These are phyloP conservation scores for Elasticomyces elasticus DNA, from an alignment of 495 filamentous ascomycete species.

Conservation along the genomic window DNA sequence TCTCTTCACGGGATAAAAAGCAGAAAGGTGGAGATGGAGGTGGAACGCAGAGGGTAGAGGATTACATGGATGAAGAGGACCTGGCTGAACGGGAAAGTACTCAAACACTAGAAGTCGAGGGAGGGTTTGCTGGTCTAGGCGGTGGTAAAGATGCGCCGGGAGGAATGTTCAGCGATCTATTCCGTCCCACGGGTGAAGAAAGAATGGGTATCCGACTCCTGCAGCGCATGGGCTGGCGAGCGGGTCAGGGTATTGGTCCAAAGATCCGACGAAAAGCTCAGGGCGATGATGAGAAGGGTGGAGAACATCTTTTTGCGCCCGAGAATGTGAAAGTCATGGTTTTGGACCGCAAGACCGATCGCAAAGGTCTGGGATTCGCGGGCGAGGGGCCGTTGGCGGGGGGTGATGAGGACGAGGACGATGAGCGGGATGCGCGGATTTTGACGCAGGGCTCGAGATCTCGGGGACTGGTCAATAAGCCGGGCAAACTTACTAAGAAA, in stretches of 20 bases:
- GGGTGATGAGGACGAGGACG: conserved; percentile 10
- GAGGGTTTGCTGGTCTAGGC: conserved; percentile 68
- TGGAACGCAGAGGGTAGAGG: conserved; percentile 56
- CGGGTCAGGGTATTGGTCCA: conserved; percentile 85
- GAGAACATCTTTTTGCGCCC: conserved; percentile 73
- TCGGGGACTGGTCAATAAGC: conserved; percentile 11
- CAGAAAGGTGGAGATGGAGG: conserved; percentile 52
- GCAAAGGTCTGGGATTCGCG: conserved; percentile 71
- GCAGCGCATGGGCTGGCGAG: conserved; percentile 92
- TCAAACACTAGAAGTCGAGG: conserved; percentile 56
- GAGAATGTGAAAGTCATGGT: conserved; percentile 68
- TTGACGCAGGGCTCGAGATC: no score
- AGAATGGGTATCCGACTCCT: conserved; percentile 84
- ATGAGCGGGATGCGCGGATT: conserved; percentile 16
- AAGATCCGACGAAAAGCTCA: conserved; percentile 70
- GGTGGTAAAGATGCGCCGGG: conserved; percentile 46
- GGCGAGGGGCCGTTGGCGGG: conserved; percentile 41
- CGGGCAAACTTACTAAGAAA: conserved; percentile 31
- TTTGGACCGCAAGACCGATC: conserved; percentile 66
- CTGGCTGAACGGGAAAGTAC: conserved; percentile 76
- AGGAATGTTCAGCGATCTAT: conserved; percentile 60
- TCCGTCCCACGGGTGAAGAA: conserved; percentile 64
- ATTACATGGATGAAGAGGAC: conserved; percentile 99
- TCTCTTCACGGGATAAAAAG: conserved; percentile 76
- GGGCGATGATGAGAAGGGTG: conserved; percentile 48